Percentiles rank a stretch among this genome's conserved stretches.
phyloP scores from a whole-genome alignment of 805 yeast genomes.

The Lachancea cidri region DNA sequence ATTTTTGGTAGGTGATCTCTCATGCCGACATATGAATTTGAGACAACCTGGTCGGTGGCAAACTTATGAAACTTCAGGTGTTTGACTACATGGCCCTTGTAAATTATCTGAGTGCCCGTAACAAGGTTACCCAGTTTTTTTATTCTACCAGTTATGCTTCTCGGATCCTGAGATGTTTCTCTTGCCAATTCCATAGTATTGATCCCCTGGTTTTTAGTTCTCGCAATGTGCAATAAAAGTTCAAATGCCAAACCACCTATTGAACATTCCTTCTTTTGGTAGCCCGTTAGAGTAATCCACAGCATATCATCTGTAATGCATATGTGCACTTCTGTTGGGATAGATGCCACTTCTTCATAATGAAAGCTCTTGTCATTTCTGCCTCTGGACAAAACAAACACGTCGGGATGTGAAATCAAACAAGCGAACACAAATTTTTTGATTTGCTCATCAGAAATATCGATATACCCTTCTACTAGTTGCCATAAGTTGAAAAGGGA shows the following conservation, averaged over 20 bases:
- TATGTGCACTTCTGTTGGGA: conserved; percentile 13
- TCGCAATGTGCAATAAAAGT: conserved; percentile 55
- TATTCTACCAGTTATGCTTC: conserved; percentile 62
- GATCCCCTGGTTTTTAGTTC: conserved; percentile 50
- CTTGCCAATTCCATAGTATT: conserved; percentile 52
- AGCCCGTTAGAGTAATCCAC: conserved; percentile 55
- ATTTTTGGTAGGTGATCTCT: conserved; percentile 33
- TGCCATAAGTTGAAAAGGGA: conserved; percentile 17
- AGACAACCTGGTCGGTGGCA: conserved; percentile 18
- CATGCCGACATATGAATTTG: conserved; percentile 22
- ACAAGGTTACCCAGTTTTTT: conserved; percentile 50
- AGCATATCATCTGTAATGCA: conserved; percentile 50
- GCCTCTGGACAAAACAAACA: conserved; percentile 5
- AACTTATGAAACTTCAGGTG: conserved; percentile 49
- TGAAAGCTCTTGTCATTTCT: conserved; percentile 5
- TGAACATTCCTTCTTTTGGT: conserved; percentile 43
- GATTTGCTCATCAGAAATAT: conserved; percentile 11
- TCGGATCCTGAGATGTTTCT: conserved; percentile 60
- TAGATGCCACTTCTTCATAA: conserved; percentile 4
- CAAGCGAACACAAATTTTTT: conserved; percentile 20
- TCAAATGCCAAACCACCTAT: conserved; percentile 54
- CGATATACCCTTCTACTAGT: conserved; percentile 6
- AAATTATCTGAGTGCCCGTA: conserved; percentile 35
- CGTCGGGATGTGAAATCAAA: conserved; percentile 16
- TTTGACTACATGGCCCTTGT: conserved; percentile 49